phyloP scores from a whole-genome alignment of 305 asterid genomes.

The Fraxinus angustifolia region DNA sequence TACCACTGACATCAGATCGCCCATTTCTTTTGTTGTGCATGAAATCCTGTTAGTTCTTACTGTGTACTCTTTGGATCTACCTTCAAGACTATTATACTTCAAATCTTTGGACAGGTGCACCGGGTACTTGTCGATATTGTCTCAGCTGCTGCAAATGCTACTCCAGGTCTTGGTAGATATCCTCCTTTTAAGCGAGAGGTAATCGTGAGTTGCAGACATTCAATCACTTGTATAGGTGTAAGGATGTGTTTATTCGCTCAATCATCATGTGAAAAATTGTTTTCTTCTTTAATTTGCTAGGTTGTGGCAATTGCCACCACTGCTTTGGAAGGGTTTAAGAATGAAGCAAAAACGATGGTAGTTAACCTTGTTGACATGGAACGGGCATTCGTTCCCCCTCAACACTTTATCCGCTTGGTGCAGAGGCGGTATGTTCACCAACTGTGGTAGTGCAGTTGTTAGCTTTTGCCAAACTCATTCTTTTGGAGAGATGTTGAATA shows the following conservation, averaged over 20 bases:
- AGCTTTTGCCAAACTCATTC: background rate
- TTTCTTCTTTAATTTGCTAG: constrained; percentile 35
- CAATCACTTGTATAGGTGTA: background rate
- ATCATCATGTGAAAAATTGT: background rate
- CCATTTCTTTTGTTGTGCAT: background rate
- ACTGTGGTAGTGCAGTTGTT: background rate
- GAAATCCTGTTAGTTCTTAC: background rate
- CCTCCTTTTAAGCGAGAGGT: constrained; percentile 99
- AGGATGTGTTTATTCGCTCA: background rate
- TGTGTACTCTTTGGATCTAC: constrained; percentile 17
- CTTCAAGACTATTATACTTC: constrained; percentile 7
- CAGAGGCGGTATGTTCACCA: constrained; percentile 73
- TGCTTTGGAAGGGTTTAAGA: constrained; percentile 90
- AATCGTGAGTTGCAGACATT: constrained; percentile 12
- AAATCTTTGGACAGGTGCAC: constrained; percentile 57
- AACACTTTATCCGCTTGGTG: constrained; percentile 91
- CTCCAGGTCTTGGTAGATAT: constrained; percentile 99
- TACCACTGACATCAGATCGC: background rate
- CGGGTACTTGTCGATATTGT: constrained; percentile 88
- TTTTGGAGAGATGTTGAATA: background rate
- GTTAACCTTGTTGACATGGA: constrained; percentile 99
- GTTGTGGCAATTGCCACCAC: constrained; percentile 79
- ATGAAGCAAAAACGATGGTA: constrained; percentile 87
- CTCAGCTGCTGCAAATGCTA: constrained; percentile 89
- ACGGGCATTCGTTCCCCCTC: constrained; percentile 97